These are phyloP conservation scores for Leccinum boreale DNA, from an alignment of 768 basidiomycete genomes.

Conservation along the genomic window DNA sequence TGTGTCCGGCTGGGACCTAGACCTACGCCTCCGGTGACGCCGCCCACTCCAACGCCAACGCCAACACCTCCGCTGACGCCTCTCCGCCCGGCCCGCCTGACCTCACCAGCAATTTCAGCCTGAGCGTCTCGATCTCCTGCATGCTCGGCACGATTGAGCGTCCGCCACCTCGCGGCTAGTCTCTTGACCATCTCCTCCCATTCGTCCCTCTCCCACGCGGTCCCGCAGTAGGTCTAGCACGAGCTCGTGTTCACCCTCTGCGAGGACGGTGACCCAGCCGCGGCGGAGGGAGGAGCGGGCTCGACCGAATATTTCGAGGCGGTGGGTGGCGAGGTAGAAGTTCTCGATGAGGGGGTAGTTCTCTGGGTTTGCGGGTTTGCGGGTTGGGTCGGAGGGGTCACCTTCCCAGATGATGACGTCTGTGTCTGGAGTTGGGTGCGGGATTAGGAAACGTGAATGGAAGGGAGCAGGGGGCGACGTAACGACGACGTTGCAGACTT, in stretches of 20 bases:
- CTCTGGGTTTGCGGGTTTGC: slow-evolving; percentile 79
- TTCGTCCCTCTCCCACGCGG: slow-evolving; percentile 53
- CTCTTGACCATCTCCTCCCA: slow-evolving; percentile 67
- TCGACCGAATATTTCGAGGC: slow-evolving; percentile 87
- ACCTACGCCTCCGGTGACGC: slow-evolving; percentile 22
- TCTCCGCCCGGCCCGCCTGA: slow-evolving; percentile 20
- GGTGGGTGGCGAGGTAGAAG: slow-evolving; percentile 91
- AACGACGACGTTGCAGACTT: slow-evolving; percentile 66
- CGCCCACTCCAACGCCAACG: slow-evolving; percentile 13
- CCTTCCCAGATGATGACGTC: slow-evolving; percentile 97
- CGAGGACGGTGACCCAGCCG: slow-evolving; percentile 90
- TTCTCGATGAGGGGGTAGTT: slow-evolving; percentile 96
- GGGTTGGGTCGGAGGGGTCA: slow-evolving; percentile 68
- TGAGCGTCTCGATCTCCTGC: slow-evolving; percentile 75
- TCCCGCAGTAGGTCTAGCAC: slow-evolving; percentile 37
- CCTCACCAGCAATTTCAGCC: slow-evolving; percentile 80
- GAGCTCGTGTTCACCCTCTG: slow-evolving; percentile 57
- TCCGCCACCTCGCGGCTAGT: slow-evolving; percentile 43
- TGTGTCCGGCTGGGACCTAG: neutral
- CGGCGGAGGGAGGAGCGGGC: slow-evolving; percentile 64
- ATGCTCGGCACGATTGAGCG: slow-evolving; percentile 69
- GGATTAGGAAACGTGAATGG: neutral
- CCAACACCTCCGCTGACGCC: slow-evolving; percentile 23
- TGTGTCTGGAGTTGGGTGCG: slow-evolving; percentile 55
- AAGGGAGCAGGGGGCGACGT: slow-evolving; percentile 23